phyloP scores from a whole-genome alignment of 2,329 filamentous ascomycete genomes.

The Cladobotryum protrusum region DNA sequence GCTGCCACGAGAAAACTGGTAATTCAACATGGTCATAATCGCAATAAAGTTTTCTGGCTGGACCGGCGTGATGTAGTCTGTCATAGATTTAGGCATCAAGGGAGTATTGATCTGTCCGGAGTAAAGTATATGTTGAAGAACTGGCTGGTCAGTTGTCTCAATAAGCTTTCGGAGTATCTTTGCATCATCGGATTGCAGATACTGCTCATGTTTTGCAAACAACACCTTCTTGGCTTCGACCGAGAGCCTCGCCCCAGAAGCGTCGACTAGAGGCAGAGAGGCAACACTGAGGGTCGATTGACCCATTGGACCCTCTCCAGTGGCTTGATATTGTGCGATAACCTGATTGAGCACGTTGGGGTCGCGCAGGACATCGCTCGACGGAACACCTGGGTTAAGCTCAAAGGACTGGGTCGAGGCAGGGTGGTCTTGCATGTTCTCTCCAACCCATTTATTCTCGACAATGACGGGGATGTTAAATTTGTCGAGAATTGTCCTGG shows the following conservation, averaged over 20 bases:
- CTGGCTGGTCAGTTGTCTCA: slow-evolving; percentile 21
- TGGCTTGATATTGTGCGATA: slow-evolving; percentile 29
- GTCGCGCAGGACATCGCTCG: slow-evolving; percentile 26
- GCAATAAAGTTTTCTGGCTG: slow-evolving; percentile 44
- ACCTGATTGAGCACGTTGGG: slow-evolving; percentile 23
- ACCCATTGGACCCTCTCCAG: slow-evolving; percentile 24
- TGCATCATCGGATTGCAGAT: slow-evolving; percentile 1
- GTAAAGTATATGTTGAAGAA: slow-evolving; percentile 28
- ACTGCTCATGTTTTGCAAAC: slow-evolving; percentile 2
- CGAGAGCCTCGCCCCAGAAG: slow-evolving; percentile 3
- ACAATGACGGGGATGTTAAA: slow-evolving; percentile 28
- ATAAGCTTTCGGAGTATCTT: slow-evolving; percentile 16
- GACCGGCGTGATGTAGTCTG: slow-evolving; percentile 12
- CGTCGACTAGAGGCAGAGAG: slow-evolving; percentile 5
- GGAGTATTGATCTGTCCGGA: slow-evolving; percentile 22
- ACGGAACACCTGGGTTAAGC: slow-evolving; percentile 28
- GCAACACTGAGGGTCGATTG: slow-evolving; percentile 7
- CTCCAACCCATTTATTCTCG: slow-evolving; percentile 32
- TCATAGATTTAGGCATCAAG: slow-evolving; percentile 16
- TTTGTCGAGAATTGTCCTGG: slow-evolving; percentile 22
- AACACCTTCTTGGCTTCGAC: not conserved
- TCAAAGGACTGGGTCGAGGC: slow-evolving; percentile 20
- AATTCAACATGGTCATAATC: slow-evolving; percentile 49
- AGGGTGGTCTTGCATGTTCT: slow-evolving; percentile 37
- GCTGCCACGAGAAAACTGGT: slow-evolving; percentile 53